phyloP scores from a whole-genome alignment of 495 filamentous ascomycete species.

The Penicillium longicatenatum region DNA sequence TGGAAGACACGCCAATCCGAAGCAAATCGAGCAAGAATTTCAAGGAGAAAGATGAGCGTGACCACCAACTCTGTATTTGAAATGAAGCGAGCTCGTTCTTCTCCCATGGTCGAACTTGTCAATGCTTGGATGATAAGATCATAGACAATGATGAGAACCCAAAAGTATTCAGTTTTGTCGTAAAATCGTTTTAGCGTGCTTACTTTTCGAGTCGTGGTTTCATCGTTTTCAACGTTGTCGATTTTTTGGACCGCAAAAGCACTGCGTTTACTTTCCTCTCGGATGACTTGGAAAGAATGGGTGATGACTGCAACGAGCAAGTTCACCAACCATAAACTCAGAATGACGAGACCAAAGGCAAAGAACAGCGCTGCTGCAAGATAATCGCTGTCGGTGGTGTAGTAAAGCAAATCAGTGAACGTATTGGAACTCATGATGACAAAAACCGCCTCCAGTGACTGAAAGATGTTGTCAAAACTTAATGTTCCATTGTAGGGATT shows the following conservation, averaged over 20 bases:
- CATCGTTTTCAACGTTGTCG: conserved; percentile 39
- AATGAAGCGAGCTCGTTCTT: conserved; percentile 54
- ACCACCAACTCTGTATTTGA: conserved; percentile 72
- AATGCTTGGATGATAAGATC: conserved; percentile 74
- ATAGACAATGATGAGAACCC: conserved; percentile 78
- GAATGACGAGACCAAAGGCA: conserved; percentile 81
- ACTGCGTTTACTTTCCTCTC: conserved; percentile 92
- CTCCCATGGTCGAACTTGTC: conserved; percentile 72
- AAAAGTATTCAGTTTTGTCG: conserved; percentile 71
- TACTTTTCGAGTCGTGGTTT: conserved; percentile 37
- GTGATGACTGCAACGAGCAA: conserved; percentile 98
- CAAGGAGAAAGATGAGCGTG: conserved; percentile 75
- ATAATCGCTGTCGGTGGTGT: conserved; percentile 88
- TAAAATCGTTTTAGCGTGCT: conserved; percentile 69
- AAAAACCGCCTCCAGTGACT: conserved; percentile 94
- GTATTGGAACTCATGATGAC: conserved; percentile 98
- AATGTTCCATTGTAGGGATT: conserved; percentile 87
- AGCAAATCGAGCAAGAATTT: conserved; percentile 79
- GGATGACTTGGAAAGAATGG: conserved; percentile 96
- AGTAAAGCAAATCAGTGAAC: conserved; percentile 91
- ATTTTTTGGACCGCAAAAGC: conserved; percentile 83
- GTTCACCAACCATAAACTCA: conserved; percentile 96
- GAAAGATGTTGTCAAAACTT: conserved; percentile 91
- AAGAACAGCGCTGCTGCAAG: conserved; percentile 84
- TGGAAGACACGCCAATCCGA: conserved; percentile 81